Evolutionary conservation across 108 stramenopile genomes (phyloP), one percentile per base, ranked within the genome.

Genomic region (Aurantiochytrium sp.): DNA sequence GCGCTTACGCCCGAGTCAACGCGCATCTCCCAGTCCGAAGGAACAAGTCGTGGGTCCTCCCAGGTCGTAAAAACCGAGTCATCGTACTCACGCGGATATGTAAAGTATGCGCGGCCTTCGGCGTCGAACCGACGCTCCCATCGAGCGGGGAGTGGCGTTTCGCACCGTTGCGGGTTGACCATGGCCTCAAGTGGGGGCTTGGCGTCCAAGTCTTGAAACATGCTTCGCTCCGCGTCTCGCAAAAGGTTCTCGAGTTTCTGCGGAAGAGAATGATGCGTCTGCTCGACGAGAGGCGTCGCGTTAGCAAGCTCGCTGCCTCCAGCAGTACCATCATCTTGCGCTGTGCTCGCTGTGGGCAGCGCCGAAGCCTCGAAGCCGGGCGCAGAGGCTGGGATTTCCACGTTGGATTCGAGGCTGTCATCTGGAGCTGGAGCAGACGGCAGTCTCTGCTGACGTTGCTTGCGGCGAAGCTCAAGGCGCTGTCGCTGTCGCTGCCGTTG

Each of bases 21-120:
- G n/a, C 73, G 73, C 73, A 81, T 81, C 73, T 48, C 39, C 73
- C 73, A 81, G 73, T 81, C 45, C 8, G 6, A 6, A 48, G 73
- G 73, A 41, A 81, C 73, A 6, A 81, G 42, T 12, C 73, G 73
- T 48, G 73, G 73, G 45, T 81, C 73, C 1, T 48, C 39, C 39
- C 39, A 81, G 21, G 73, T 81, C 32, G 73, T 48, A 42, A 81
- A 81, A 2, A 81, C 45, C 73, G 39, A 12, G 6, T 24, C 73
- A 1, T 81, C 45, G 24, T 6, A 19, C 34, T 30, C 59, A 0
- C 59, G 59, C 36, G 73, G 45, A 81, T 39, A 81, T 15, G 73
- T 30, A 42, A 48, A 81, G 24, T 48, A 81, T 22, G 73, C 6
- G n/a, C 24, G 6, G n/a, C 73, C 73, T 5, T 81, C 12, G 6